phyloP scores from a whole-genome alignment of 768 basidiomycete species.

The Kwoniella europaea region DNA sequence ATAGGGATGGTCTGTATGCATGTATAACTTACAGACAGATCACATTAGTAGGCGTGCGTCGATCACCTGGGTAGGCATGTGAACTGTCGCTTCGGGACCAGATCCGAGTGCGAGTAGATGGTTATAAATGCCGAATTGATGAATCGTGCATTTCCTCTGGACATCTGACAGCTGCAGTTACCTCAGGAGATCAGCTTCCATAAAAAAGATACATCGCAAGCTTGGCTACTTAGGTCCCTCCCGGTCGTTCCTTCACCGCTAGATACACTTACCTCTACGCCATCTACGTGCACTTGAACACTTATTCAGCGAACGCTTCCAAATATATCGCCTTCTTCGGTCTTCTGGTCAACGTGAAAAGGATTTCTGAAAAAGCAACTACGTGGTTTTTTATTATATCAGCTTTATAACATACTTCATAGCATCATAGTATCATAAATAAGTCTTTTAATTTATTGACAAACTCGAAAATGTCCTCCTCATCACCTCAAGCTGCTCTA shows the following conservation, averaged over 20 bases:
- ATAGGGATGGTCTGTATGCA: no score
- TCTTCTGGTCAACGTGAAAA: not conserved
- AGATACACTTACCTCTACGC: no score
- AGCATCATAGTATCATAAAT: not conserved
- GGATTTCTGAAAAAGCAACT: not conserved
- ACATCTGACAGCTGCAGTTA: no score
- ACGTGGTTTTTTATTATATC: not conserved
- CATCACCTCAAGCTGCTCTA: constrained; percentile 20
- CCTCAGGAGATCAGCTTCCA: no score
- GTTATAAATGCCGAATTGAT: no score
- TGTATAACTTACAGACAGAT: no score
- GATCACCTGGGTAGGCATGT: not conserved
- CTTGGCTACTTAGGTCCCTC: no score
- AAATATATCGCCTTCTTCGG: not conserved
- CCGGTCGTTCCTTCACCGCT: no score
- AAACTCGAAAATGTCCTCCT: constrained; percentile 22
- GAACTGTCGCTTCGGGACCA: not conserved
- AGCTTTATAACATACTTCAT: not conserved
- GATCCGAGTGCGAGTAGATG: not conserved
- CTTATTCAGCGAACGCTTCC: not conserved
- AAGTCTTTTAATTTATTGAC: not conserved
- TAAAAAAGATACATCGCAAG: no score
- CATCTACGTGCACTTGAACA: no score
- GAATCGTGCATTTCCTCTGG: no score
- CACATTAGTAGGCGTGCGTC: not conserved